Percentiles rank a stretch among this genome's conserved stretches.
Conservation (phyloP, 768 basidiomycete genomes). For the Leucocoprinus sp. region DNA sequence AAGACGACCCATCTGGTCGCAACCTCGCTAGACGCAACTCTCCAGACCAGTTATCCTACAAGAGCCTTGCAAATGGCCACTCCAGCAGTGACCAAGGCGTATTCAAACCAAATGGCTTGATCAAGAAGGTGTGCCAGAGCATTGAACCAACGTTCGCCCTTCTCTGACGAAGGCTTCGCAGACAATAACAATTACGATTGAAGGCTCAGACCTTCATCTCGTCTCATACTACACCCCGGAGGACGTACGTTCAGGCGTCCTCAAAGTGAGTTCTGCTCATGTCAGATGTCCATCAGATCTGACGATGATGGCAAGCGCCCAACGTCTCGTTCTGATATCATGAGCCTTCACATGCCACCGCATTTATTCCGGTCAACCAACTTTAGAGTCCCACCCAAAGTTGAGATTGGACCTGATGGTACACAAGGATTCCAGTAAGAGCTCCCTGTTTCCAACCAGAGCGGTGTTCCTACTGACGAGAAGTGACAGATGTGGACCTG, state of each 20-base stretch:
- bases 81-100: conserved; percentile 40
- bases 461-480: conserved; percentile 4
- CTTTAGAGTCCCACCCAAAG: conserved; percentile 77
- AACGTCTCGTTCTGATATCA: conserved; percentile 62
- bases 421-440: conserved; percentile 58
- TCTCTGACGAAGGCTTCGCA: conserved; percentile 20
- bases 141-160: neutral
- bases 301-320: conserved; percentile 37
- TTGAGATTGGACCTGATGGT: conserved; percentile 67
- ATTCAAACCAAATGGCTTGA: conserved; percentile 65
- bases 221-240: conserved; percentile 80
- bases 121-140: conserved; percentile 58
- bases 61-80: conserved; percentile 24
- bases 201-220: conserved; percentile 73
- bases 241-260: conserved; percentile 61
- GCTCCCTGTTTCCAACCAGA: neutral
- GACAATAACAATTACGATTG: conserved; percentile 82
- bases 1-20: conserved; percentile 37
- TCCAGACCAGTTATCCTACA: conserved; percentile 31
- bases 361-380: conserved; percentile 73
- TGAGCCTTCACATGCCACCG: conserved; percentile 62
- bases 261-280: conserved; percentile 33
- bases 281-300: neutral
- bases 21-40: conserved; percentile 30
- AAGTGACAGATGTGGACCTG: conserved; percentile 29